Evolutionary conservation across 2,329 filamentous ascomycete genomes (phyloP).

Genomic region (Spiromastix sp.): DNA sequence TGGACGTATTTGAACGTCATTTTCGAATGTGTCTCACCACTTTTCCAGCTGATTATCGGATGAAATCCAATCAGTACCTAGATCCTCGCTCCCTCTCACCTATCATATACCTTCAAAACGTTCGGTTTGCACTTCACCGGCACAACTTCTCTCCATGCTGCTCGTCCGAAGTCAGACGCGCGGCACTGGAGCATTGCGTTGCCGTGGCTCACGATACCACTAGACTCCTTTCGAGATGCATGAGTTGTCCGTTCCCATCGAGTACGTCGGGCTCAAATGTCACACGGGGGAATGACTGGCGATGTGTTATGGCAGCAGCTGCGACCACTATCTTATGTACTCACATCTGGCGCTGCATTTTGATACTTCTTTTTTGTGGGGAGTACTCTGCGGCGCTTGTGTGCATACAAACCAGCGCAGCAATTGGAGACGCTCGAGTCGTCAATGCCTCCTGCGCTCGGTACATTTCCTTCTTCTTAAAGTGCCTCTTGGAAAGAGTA

Average conservation of each 20-base stretch:
- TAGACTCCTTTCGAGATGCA: constrained; percentile 58
- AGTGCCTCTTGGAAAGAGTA: constrained; percentile 49
- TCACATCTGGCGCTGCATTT: constrained; percentile 77
- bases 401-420: constrained; percentile 60
- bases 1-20: constrained; percentile 72
- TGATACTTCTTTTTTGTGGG: constrained; percentile 67
- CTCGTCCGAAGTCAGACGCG: constrained; percentile 52
- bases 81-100: constrained; percentile 66
- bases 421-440: constrained; percentile 60
- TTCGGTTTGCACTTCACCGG: constrained; percentile 74
- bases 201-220: constrained; percentile 68
- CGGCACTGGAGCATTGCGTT: constrained; percentile 69
- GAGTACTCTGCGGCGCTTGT: constrained; percentile 62
- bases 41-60: constrained; percentile 66
- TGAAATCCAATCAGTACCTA: constrained; percentile 54
- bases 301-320: constrained; percentile 51
- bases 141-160: constrained; percentile 74
- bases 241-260: constrained; percentile 23
- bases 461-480: constrained; percentile 71
- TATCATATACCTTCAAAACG: constrained; percentile 67
- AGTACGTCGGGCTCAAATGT: constrained; percentile 19
- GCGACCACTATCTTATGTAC: constrained; percentile 66
- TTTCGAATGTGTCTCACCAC: constrained; percentile 64
- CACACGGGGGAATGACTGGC: constrained; percentile 37
- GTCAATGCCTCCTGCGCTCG: constrained; percentile 71